Evolutionary conservation across 1,139 yeast genomes (phyloP).

Genomic region (Hemisphaericaspora lyxosophila): DNA sequence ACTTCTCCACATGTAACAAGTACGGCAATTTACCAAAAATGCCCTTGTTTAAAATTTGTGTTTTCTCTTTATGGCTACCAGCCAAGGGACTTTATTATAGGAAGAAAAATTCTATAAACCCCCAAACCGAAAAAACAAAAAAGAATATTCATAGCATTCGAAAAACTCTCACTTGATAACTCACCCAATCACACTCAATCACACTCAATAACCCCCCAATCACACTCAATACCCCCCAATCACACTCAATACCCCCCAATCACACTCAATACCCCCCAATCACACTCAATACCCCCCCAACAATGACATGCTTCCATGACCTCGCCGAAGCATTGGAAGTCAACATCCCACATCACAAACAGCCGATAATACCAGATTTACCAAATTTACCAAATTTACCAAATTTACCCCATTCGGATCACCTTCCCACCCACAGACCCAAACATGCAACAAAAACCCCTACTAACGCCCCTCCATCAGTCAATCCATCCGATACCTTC

Average conservation of each 20-base stretch:
- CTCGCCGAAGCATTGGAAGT: slow-evolving; percentile 9
- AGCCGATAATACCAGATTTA: slow-evolving; percentile 5
- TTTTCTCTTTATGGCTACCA: too few relatives aligned
- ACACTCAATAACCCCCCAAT: not conserved
- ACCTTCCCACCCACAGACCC: not conserved
- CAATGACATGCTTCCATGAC: slow-evolving; percentile 11
- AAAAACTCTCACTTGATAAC: not conserved
- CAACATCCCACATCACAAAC: not conserved
- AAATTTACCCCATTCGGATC: not conserved
- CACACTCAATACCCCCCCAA: not conserved
- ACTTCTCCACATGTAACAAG: too few relatives aligned
- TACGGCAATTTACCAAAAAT: too few relatives aligned
- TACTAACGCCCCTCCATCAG: not conserved
- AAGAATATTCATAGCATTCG: not conserved
- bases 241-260: not conserved
- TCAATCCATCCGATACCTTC: slow-evolving; percentile 4
- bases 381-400: slow-evolving; percentile 6
- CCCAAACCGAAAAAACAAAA: not conserved
- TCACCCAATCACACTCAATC: not conserved
- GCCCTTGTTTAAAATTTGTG: too few relatives aligned
- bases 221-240: not conserved
- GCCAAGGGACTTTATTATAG: too few relatives aligned
- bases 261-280: not conserved
- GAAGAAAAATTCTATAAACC: too few relatives aligned
- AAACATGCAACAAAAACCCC: not conserved